Evolutionary conservation across 768 basidiomycete genomes (phyloP), one percentile per base, ranked within the genome.

Genomic region (Suillus paluster): DNA sequence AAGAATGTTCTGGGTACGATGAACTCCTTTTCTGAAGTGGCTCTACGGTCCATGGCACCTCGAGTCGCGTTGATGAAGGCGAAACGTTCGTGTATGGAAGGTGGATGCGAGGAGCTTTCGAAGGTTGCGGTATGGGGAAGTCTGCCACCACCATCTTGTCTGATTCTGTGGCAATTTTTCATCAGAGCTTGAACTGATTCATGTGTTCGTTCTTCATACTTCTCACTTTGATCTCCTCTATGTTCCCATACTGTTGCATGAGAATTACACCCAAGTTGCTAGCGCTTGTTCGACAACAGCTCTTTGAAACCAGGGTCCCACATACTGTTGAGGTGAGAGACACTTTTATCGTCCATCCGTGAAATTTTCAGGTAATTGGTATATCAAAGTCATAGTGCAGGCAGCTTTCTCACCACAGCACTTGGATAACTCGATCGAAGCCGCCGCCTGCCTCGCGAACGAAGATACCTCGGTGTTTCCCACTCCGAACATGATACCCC

Each of bases 1-100:
- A 62, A 64, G 62, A 52, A 11, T 19, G 54, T 39, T 39, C 25
- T 55, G 17, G 38, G 23, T 55, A 25, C 11, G 23, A 39, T 12
- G 17, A 25, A 10, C 23, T 25, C 53, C 21, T 36, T 54, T 21
- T 55, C 23, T 30, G 48, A 59, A 57, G 34, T 11, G 7, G 23
- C 39, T 59, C 23, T 59, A 25, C 5, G 34, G 34, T 55, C 58
- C 5, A 19, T 33, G 34, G 46, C 53, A 5, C 48, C 58, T 25
- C 34, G 34, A 25, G 38, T 55, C 11, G 23, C 54, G 7, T 25
- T n/a, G 23, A 39, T 55, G 54, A 27, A 55, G 23, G 38, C 6
- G 25, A 39, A 55, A 23, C 6, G 6, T 27, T 34, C 54, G 23
- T 27, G 11, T 39, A 12, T 39, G 17, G 54, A n/a, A 27, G 38